phyloP scores from a whole-genome alignment of 345 rosid species.

The Eucalyptus tenuipes region DNA sequence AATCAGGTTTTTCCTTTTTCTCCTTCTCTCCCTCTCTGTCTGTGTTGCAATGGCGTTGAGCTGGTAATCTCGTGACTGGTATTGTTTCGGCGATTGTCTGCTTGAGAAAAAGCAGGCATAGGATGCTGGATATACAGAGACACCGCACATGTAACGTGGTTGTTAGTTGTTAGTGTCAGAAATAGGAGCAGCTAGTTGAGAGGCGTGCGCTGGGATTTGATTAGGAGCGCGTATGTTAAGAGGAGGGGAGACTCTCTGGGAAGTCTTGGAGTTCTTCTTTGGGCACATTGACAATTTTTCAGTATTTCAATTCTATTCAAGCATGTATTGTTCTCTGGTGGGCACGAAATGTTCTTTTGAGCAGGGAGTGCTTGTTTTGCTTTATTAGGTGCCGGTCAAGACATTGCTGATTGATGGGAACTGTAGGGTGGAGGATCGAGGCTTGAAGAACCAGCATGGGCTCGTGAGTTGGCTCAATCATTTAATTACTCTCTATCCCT shows the following conservation, averaged over 20 bases:
- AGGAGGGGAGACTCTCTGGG: background rate
- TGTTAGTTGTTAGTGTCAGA: background rate
- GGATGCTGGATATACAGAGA: background rate
- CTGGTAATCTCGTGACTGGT: background rate
- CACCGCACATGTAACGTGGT: background rate
- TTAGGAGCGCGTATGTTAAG: background rate
- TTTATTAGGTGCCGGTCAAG: constrained; percentile 87
- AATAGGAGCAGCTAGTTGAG: background rate
- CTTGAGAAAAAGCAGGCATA: background rate
- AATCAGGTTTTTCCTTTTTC: constrained; percentile 51
- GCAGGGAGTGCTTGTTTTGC: background rate
- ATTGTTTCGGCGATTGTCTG: background rate
- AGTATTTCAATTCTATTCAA: background rate
- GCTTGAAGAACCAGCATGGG: constrained; percentile 97
- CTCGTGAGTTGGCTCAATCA: constrained; percentile 42
- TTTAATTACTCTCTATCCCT: background rate
- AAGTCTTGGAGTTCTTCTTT: background rate
- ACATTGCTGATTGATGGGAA: constrained; percentile 89
- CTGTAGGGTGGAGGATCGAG: constrained; percentile 99
- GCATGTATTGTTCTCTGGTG: background rate
- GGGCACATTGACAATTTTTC: background rate
- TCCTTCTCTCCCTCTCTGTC: background rate
- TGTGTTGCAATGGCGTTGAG: background rate
- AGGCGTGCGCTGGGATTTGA: background rate
- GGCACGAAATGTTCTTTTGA: background rate